Base-by-base conservation (phyloP, 331 rosid genomes). In the Phaseolus coccineus region DNA sequence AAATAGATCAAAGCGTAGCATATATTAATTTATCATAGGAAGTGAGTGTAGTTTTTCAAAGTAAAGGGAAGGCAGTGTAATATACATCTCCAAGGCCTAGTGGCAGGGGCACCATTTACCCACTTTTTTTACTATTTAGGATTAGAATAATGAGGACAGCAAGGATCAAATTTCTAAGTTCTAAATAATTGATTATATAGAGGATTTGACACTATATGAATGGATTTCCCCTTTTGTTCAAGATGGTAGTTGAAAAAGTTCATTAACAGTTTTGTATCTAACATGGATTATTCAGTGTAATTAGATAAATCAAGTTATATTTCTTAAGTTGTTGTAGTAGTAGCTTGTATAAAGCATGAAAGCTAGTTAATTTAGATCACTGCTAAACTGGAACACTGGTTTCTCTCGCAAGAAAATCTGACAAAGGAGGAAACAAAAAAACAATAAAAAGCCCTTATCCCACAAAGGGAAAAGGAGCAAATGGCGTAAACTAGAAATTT, bases 351-450 rank as follows among this genome's bases (percentile, higher is more conserved):
- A 51, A 77, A 13, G 13, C 58, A 46, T 37, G n/a, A 33, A 51
- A 30, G 58, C 42, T 50, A 62, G 59, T 22, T 44, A 68, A 35
- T 35, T 37, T 10, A 69, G 52, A 61, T 76, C 35, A 40, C 40
- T n/a, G 31, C 25, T 28, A 70, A 19, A 50, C 58, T 62, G 27
- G 28, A 72, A 40, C 35, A 33, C 30, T 13, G 73, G 62, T 65
- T 66, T 48, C 58, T 51, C 69, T 10, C 52, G 46, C 37, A 44
- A 55, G 57, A 73, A 7, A 71, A 59, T 9, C 15, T 55, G 47
- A 40, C 25, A 67, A 19, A 66, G 57, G 48, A 74, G 35, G 56
- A 85, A 68, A 73, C 24, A 62, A 64, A 58, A 44, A 10, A 50
- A 30, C 27, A 19, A 53, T 25, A n/a, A 53, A 53, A 53, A 13